Evolutionary conservation across 345 rosid genomes (phyloP), one percentile per base, ranked within the genome.

Genomic region (Noccaea bulbosa): DNA sequence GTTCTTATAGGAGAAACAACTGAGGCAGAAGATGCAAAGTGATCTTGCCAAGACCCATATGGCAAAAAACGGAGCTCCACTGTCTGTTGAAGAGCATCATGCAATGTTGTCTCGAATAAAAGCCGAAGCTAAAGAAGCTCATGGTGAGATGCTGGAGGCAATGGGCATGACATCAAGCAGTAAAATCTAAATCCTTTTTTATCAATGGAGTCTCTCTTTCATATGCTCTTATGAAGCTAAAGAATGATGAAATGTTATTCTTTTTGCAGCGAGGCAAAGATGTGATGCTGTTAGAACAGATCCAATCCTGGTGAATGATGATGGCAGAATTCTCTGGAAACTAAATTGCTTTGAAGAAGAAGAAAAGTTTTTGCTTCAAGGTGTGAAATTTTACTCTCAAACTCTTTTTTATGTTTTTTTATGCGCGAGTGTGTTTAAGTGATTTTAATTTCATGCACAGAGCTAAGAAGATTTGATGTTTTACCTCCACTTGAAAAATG

Each of bases 201-300:
- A 6, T 15, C 12, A 45, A 46, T 38, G 12, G 30, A 27, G 20
- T 62, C 20, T 61, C 14, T 61, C 49, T 59, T 59, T 17, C 33
- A n/a, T 27, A 27, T 58, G 60, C 24, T 37, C 39, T 37, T 37
- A 8, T 37, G 39, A 37, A 37, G 47, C 16, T 39, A 17, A 58
- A 38, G 6, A 27, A 46, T 41, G 51, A 61, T 61, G 65, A 22
- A 44, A n/a, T 16, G 30, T 27, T 27, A 2, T 27, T 27, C 14
- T 1, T n/a, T 62, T 27, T 54, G 77, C 77, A 88, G 87, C 68
- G 66, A 67, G 38, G 24, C 80, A 65, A 65, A 79, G 79, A 80
- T 79, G 83, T 60, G 92, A 84, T 85, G 96, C 92, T 47, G 82
- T 83, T 73, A 83, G 97, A 82, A 88, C 87, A 0, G 89, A 82